phyloP scores from a whole-genome alignment of 345 rosid genomes.

The Anastatica hierochuntica region DNA sequence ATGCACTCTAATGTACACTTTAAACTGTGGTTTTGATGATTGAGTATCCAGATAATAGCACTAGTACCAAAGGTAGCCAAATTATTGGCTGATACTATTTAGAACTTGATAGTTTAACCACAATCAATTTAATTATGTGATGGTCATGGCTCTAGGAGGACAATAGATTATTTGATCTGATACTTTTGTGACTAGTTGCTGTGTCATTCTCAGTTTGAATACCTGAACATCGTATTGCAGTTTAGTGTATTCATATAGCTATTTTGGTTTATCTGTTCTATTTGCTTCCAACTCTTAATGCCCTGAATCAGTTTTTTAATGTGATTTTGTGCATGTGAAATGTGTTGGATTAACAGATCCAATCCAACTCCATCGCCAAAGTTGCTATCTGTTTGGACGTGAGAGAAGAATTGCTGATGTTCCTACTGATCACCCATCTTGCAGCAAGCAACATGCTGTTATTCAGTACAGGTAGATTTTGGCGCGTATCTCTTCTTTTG shows the following conservation, averaged over 20 bases:
- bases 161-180: too few species aligned
- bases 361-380: conserved; percentile 87
- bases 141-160: too few species aligned
- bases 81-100: not conserved
- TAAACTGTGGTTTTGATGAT: not conserved
- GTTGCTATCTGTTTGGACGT: conserved; percentile 91
- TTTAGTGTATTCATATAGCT: too few species aligned
- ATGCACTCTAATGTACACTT: not conserved
- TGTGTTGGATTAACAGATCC: conserved; percentile 52
- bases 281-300: too few species aligned
- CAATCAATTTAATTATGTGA: not conserved
- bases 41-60: not conserved
- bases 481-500: conserved; percentile 3
- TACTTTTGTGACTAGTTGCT: not conserved
- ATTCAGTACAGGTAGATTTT: conserved; percentile 65
- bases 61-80: not conserved
- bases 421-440: conserved; percentile 98
- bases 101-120: conserved; percentile 1
- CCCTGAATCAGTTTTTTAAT: not conserved
- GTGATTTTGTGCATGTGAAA: conserved; percentile 3
- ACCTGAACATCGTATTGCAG: too few species aligned
- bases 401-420: conserved; percentile 89
- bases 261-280: not conserved
- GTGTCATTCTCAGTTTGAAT: not conserved
- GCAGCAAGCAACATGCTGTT: conserved; percentile 99